Evolutionary conservation across 179 eudicot species (phyloP), one percentile per base, ranked within the genome.

Genomic region (Camellia oleifera): DNA sequence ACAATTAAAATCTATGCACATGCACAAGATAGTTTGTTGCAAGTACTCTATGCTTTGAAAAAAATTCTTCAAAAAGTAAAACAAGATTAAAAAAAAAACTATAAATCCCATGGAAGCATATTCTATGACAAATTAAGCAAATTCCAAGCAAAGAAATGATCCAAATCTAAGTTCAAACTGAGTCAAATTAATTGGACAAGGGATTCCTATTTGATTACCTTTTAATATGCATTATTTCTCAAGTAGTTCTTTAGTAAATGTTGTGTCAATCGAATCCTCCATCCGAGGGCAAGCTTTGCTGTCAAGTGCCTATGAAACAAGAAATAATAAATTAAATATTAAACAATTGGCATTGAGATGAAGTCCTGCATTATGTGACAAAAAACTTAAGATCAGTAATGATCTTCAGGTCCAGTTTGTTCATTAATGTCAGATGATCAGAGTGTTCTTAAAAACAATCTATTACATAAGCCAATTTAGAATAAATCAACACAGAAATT

Each of bases 181-280:
- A 42, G 60, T 61, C 2, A 15, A 72, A n/a, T 12, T 32, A 32
- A 32, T 26, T 46, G 57, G 46, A 20, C 14, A 18, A n/a, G 13
- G 48, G 65, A 45, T 18, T 18, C 57, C 18, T 26, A 52, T 45
- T 71, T 32, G 44, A 50, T 57, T 82, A 95, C 98, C 98, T 95
- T 93, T 80, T 95, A 95, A 80, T 93, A 93, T 68, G 97, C 97
- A 89, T 92, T 95, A 45, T 86, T 90, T 77, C 92, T 88, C 82
- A 95, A 80, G 88, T 93, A 95, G 80, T 87, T 88, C 81, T 84
- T 91, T 61, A 93, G 89, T 74, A 95, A 83, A 88, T 95, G 97
- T 81, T 86, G 92, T 60, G 98, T 95, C 91, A 95, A 81, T 68
- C 94, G 95, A 73, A 93, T 91, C 79, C 97, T 88, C 97, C 98